Conservation (phyloP, 2,329 filamentous ascomycete species). For the Pseudogymnoascus sp. region DNA sequence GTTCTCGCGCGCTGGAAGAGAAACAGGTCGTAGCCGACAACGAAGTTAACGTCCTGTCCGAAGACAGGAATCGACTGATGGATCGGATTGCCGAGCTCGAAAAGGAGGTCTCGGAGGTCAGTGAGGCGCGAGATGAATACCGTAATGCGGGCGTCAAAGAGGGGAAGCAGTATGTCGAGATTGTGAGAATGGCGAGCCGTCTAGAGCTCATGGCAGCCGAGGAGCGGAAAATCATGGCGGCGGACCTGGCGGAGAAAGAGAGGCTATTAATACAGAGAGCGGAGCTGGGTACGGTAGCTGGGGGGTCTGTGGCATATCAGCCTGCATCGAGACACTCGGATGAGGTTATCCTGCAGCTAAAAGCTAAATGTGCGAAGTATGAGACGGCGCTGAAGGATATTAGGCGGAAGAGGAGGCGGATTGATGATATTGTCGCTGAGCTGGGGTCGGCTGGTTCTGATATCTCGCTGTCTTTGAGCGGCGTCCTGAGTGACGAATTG, state of each 20-base stretch:
- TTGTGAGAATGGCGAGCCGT: slow-evolving; percentile 27
- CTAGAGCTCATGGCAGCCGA: slow-evolving; percentile 24
- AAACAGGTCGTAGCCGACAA: slow-evolving; percentile 42
- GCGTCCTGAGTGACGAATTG: not conserved
- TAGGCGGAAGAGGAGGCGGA: not conserved
- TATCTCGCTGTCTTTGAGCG: not conserved
- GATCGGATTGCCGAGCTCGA: slow-evolving; percentile 41
- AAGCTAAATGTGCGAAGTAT: not conserved
- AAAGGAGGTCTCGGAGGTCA: slow-evolving; percentile 39
- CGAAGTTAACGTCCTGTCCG: slow-evolving; percentile 43
- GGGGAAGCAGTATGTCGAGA: slow-evolving; percentile 28
- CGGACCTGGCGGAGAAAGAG: not conserved
- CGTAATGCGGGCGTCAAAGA: slow-evolving; percentile 27
- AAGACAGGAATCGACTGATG: slow-evolving; percentile 42
- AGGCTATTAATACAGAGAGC: not conserved
- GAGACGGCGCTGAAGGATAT: not conserved
- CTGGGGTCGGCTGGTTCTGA: not conserved
- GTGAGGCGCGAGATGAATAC: slow-evolving; percentile 39
- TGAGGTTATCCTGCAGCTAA: not conserved
- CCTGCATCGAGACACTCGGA: not conserved
- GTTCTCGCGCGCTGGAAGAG: slow-evolving; percentile 41
- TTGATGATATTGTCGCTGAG: not conserved
- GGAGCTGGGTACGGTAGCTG: not conserved
- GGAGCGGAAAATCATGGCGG: slow-evolving; percentile 49
- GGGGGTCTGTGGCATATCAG: not conserved